Evolutionary conservation across 2,329 filamentous ascomycete genomes (phyloP).

Genomic region (Cadophora sp.): DNA sequence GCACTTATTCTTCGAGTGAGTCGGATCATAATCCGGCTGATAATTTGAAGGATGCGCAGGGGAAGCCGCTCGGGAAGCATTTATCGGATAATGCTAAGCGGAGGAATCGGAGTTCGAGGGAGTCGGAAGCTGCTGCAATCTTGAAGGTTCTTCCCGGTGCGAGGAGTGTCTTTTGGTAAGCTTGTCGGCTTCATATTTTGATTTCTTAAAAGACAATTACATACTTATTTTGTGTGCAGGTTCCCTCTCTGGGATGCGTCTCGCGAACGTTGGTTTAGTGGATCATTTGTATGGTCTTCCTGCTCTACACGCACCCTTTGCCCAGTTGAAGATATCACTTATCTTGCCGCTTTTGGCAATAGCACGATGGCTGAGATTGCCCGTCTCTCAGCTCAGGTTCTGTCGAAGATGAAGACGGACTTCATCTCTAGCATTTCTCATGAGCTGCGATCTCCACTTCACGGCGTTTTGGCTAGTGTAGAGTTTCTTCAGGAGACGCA

Average conservation of each 20-base stretch:
- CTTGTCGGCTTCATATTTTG: too few species aligned
- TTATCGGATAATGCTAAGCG: slow-evolving; percentile 22
- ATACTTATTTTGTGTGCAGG: neutral
- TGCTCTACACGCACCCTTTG: slow-evolving; percentile 52
- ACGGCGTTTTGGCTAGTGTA: slow-evolving; percentile 62
- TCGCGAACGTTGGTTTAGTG: slow-evolving; percentile 55
- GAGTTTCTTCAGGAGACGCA: slow-evolving; percentile 60
- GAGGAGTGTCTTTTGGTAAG: slow-evolving; percentile 51
- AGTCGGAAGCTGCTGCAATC: slow-evolving; percentile 44
- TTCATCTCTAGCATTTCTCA: slow-evolving; percentile 66
- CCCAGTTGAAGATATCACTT: slow-evolving; percentile 55
- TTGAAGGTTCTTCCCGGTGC: slow-evolving; percentile 50
- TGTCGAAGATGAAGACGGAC: slow-evolving; percentile 51
- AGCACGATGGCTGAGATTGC: slow-evolving; percentile 63
- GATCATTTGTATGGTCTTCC: slow-evolving; percentile 57
- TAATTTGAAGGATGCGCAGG: slow-evolving; percentile 22
- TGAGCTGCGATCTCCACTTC: slow-evolving; percentile 65
- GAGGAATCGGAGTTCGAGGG: slow-evolving; percentile 34
- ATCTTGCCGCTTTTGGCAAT: slow-evolving; percentile 58
- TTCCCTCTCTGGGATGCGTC: slow-evolving; percentile 56
- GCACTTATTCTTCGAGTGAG: slow-evolving; percentile 37
- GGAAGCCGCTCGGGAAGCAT: slow-evolving; percentile 14
- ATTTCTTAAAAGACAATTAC: too few species aligned
- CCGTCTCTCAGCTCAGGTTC: slow-evolving; percentile 51
- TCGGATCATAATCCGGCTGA: slow-evolving; percentile 31